A percentile compares a stretch with the other conserved stretches of the same genome.
Evolutionary conservation across 129 eudicot species (phyloP).

Genomic region (Lactuca sativa): DNA sequence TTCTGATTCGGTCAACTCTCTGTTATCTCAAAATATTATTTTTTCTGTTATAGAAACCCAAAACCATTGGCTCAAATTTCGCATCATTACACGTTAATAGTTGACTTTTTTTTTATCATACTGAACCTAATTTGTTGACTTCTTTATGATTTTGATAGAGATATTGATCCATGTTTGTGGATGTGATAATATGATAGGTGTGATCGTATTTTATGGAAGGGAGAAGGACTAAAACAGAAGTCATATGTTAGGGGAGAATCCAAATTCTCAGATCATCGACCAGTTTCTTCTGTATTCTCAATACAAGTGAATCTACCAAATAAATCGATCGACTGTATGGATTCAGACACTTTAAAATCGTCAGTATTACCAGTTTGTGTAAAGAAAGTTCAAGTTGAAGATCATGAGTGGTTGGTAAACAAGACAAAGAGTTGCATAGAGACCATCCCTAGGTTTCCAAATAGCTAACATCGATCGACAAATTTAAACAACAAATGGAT

Average conservation of each 20-base stretch:
- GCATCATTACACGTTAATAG: slow-evolving; percentile 19
- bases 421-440: slow-evolving; percentile 45
- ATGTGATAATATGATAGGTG: slow-evolving; percentile 50
- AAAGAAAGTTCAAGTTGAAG: slow-evolving; percentile 38
- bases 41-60: slow-evolving; percentile 18
- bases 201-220: slow-evolving; percentile 87
- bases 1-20: slow-evolving; percentile 27
- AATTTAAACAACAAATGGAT: slow-evolving; percentile 7
- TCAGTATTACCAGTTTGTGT: slow-evolving; percentile 23
- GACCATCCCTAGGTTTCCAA: slow-evolving; percentile 41
- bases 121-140: slow-evolving; percentile 8
- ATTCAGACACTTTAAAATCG: slow-evolving; percentile 15
- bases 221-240: slow-evolving; percentile 75
- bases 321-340: not conserved
- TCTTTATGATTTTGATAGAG: not conserved
- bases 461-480: slow-evolving; percentile 16
- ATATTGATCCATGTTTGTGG: slow-evolving; percentile 11
- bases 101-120: slow-evolving; percentile 19
- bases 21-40: not conserved
- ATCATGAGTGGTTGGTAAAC: slow-evolving; percentile 24
- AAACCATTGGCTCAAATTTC: slow-evolving; percentile 20
- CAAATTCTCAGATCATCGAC: slow-evolving; percentile 83
- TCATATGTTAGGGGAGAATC: slow-evolving; percentile 71
- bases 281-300: slow-evolving; percentile 67
- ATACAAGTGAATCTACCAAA: slow-evolving; percentile 42